These are phyloP conservation scores for Fraxinus excelsior DNA, from an alignment of 257 asterid genomes.

Conservation along the genomic window DNA sequence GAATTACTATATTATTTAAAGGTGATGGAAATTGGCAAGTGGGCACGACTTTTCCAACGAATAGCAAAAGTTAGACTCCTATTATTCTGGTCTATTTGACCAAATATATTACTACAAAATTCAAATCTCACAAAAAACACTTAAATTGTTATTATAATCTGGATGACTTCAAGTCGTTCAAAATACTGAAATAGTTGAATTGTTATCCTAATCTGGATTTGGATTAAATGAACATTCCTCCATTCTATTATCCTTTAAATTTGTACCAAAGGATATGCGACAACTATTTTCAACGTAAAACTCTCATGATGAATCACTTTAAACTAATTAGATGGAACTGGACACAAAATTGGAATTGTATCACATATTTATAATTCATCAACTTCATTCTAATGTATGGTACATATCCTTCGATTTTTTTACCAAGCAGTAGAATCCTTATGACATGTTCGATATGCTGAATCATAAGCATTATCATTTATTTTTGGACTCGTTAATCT, in stretches of 20 bases:
- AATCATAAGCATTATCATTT: no score
- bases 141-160: slow-evolving; percentile 9
- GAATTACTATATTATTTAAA: no score
- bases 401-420: background rate
- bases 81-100: slow-evolving; percentile 19
- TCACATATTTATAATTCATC: background rate
- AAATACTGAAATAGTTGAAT: no score
- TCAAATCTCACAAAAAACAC: background rate
- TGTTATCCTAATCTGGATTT: no score
- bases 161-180: no score
- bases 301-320: no score
- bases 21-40: background rate
- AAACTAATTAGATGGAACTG: background rate
- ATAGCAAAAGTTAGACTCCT: slow-evolving; percentile 6
- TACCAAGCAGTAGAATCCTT: no score
- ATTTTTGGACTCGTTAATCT: no score
- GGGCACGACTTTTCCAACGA: background rate
- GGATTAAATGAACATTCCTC: background rate
- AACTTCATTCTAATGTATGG: background rate
- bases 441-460: background rate
- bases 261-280: no score
- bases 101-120: slow-evolving; percentile 4
- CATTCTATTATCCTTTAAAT: background rate
- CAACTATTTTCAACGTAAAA: no score
- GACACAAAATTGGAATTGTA: background rate